Percentiles rank a stretch among this genome's conserved stretches.
phyloP scores from a whole-genome alignment of 208 protist species.

The Trichomonas gallinae region DNA sequence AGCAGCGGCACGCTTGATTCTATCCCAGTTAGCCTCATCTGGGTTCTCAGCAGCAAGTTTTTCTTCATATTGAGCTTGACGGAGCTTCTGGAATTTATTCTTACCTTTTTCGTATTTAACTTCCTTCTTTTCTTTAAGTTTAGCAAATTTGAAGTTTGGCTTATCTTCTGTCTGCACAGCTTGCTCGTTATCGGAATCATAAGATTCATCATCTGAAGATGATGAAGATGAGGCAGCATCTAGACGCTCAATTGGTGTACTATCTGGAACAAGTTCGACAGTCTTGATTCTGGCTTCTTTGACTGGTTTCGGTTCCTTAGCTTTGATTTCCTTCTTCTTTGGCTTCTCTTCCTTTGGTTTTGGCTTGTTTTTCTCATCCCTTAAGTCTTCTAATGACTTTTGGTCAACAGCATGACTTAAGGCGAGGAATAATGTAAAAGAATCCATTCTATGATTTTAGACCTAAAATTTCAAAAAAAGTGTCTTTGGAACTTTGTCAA shows the following conservation, averaged over 20 bases:
- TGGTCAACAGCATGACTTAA: background rate
- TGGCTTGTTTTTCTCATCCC: background rate
- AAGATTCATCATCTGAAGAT: background rate
- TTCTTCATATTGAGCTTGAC: background rate
- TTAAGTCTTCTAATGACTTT: background rate
- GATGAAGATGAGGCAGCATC: background rate
- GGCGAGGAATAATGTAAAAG: background rate
- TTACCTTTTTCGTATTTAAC: background rate
- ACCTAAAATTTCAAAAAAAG: no score
- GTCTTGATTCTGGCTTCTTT: background rate
- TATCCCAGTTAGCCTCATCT: background rate
- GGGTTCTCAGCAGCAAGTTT: background rate
- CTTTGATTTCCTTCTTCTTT: background rate
- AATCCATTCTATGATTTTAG: no score
- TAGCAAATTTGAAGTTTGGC: background rate
- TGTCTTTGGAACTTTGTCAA: no score
- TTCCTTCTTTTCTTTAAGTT: background rate
- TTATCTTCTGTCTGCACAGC: background rate
- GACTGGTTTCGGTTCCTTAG: background rate
- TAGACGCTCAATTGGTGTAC: background rate
- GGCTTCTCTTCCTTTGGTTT: background rate
- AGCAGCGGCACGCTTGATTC: background rate
- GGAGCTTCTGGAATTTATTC: constrained; percentile 3
- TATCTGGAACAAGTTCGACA: background rate
- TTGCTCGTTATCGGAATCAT: background rate